Evolutionary conservation across 2,329 filamentous ascomycete genomes (phyloP), one percentile per base, ranked within the genome.

Genomic region (Phyllosticta capitalensis): DNA sequence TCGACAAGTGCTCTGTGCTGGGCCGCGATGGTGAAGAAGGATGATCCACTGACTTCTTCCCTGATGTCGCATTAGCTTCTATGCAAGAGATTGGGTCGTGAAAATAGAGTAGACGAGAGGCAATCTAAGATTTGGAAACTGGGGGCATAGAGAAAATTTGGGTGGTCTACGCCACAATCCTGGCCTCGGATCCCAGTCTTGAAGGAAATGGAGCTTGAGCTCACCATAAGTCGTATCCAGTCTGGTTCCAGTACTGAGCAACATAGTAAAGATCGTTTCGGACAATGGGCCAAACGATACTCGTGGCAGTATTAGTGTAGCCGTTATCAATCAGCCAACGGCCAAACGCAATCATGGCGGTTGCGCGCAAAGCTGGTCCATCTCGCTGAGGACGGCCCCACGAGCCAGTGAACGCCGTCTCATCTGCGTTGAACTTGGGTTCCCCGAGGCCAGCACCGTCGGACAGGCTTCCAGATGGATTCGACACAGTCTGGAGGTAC

Each of bases 261-360:
- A 76, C 70, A 56, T 77, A 78, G 53, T 77, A 75, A 10, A 78
- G 63, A 63, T 78, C 75, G 1, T 74, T 73, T 61, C 77, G 76
- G 60, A 78, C 75, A 22, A 75, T 65, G 64, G 71, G 5, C 63
- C 75, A 75, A 0, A 74, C 63, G 2, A 65, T 62, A 9, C 74
- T 71, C 26, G 75, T 67, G 5, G 74, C 73, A 10, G 69, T 63
- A 60, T 76, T 49, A 4, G 49, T 49, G 49, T 60, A 60, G 9
- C 58, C 58, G 33, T 54, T 56, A 21, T 49, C 22, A 17, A 60
- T 74, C 63, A 75, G 72, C 51, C 69, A 69, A 4, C 67, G 70
- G 2, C 75, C 65, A 53, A 75, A 77, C 17, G 67, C 65, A 63
- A 77, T 76, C 22, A 77, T 65, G 3, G 75, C 74, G 24, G 75